Base-by-base conservation (phyloP, 2,329 filamentous ascomycete genomes). In the Ophiostoma piceae region DNA sequence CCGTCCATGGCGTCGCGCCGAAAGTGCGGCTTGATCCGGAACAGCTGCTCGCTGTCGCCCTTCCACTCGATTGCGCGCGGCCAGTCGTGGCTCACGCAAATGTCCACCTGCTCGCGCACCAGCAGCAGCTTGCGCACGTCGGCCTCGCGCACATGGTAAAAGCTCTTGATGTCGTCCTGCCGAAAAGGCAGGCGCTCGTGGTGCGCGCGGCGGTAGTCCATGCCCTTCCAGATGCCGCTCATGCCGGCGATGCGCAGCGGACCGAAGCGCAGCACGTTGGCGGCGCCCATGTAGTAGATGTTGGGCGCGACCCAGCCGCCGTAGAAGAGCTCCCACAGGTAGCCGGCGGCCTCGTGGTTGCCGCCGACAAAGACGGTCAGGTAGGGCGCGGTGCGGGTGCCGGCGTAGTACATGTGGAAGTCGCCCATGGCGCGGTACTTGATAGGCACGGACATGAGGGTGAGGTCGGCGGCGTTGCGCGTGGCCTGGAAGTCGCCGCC, bases 271-370 rank as follows among this genome's bases (percentile, higher is more conserved):
- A 99, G 78, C 9, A 99, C 89, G 77, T 96, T 97, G 71, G 95
- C 92, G 43, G 93, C 92, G 67, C 95, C 95, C 78, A 98, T 85
- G 80, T 97, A 99, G 83, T 97, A 99, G 73, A 99, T 98, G 74
- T 95, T 96, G 9, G 92, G 93, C 8, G 94, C 94, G 6, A 92
- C 95, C 95, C 95, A 99, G 67, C 95, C 95, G 68, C 95, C 95
- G 77, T 98, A 96, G 81, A 92, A 96, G 0, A 99, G 85, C 80
- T 99, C 95, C 83, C 89, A 95, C 5, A 97, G 82, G 79, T 98
- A 88, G 67, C 91, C 93, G 76, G 91, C 91, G 0, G 95, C 94
- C 81, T 99, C 95, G 76, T 99, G 95, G 77, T 99, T 99, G 2
- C 95, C 95, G 62, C 90, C 94, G 67, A 97, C 89, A 80, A 98